Percentiles rank a stretch among this genome's conserved stretches.
Evolutionary conservation across 2,329 filamentous ascomycete genomes (phyloP).

Genomic region (Paraphoma chrysanthemicola): DNA sequence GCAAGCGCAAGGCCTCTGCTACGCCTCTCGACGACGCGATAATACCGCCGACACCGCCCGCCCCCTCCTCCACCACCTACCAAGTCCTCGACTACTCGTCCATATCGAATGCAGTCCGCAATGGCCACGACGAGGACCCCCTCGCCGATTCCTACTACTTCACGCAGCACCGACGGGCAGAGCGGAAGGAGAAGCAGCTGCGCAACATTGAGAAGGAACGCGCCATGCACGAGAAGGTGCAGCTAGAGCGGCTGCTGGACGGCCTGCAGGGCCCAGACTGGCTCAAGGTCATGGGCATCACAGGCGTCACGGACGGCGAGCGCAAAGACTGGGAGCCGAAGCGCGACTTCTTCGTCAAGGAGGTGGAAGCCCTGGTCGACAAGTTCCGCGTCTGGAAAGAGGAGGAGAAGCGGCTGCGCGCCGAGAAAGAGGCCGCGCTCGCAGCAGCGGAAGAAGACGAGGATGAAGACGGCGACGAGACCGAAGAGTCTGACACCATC

Average conservation of each 20-base stretch:
- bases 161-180: constrained; percentile 65
- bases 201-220: constrained; percentile 72
- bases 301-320: constrained; percentile 80
- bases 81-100: constrained; percentile 53
- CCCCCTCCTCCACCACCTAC: constrained; percentile 39
- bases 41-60: constrained; percentile 14
- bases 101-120: constrained; percentile 43
- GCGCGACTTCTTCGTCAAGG: constrained; percentile 81
- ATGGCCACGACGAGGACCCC: constrained; percentile 56
- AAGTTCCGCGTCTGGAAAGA: constrained; percentile 90
- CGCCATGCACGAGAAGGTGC: constrained; percentile 70
- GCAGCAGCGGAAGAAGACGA: constrained; percentile 56
- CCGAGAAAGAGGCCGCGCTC: constrained; percentile 73
- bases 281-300: constrained; percentile 90
- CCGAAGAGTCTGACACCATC: constrained; percentile 43
- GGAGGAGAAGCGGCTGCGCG: constrained; percentile 83
- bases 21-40: constrained; percentile 23
- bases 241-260: constrained; percentile 74
- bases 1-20: constrained; percentile 27
- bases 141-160: constrained; percentile 63
- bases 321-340: constrained; percentile 89
- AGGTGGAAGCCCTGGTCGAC: constrained; percentile 80
- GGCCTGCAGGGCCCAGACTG: constrained; percentile 91
- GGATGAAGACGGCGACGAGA: constrained; percentile 43
- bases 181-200: constrained; percentile 71